phyloP scores from a whole-genome alignment of 768 basidiomycete species.

The Paxillus involutus region DNA sequence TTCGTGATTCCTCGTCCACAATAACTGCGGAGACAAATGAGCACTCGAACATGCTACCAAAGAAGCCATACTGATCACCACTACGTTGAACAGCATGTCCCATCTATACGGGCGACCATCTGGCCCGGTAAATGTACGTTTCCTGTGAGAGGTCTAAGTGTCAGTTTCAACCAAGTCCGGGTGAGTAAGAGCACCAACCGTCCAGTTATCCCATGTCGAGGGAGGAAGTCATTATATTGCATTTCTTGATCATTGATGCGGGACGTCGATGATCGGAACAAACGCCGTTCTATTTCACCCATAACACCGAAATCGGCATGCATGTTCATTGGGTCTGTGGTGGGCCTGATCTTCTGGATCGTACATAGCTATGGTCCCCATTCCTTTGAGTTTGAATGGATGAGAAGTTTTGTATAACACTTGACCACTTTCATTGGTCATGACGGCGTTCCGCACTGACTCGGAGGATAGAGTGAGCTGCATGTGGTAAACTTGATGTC shows the following conservation, averaged over 20 bases:
- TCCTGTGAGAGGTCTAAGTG: conserved; percentile 6
- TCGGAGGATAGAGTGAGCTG: conserved; percentile 22
- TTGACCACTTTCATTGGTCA: conserved; percentile 25
- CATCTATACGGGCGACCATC: conserved; percentile 36
- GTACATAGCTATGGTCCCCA: conserved; percentile 24
- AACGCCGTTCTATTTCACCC: conserved; percentile 36
- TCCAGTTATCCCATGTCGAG: conserved; percentile 18
- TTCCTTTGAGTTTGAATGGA: conserved; percentile 2
- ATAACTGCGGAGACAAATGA: conserved; percentile 13
- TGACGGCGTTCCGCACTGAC: conserved; percentile 20
- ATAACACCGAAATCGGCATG: conserved; percentile 30
- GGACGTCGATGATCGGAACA: conserved; percentile 29
- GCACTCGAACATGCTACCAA: background rate
- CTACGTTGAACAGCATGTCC: conserved; percentile 17
- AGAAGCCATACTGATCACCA: conserved; percentile 13
- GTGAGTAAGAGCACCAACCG: conserved; percentile 14
- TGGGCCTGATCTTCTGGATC: conserved; percentile 24
- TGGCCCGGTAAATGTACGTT: conserved; percentile 32
- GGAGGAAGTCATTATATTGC: conserved; percentile 23
- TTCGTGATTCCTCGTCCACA: conserved; percentile 12
- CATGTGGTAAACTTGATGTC: background rate
- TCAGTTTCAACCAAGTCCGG: background rate
- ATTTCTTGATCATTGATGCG: conserved; percentile 27
- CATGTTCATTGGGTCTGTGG: conserved; percentile 20
- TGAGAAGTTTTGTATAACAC: conserved; percentile 31